A percentile compares a stretch with the other conserved stretches of the same genome.
These are phyloP conservation scores for Escallonia herrerae DNA, from an alignment of 129 eudicot species.

Conservation along the genomic window DNA sequence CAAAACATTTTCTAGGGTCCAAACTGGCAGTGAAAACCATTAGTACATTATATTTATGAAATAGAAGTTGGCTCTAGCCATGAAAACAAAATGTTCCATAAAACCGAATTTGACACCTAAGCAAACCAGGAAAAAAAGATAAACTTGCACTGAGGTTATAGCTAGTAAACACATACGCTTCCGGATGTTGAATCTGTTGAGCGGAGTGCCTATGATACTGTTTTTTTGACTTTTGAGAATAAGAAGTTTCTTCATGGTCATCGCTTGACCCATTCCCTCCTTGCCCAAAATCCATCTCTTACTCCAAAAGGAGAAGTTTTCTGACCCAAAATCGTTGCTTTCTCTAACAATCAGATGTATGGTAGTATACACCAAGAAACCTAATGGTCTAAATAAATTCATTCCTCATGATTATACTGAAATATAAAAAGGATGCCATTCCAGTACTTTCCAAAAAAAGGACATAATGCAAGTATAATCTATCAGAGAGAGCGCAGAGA, in stretches of 20 bases:
- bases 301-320: neutral
- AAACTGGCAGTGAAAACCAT: too few species aligned
- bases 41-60: too few species aligned
- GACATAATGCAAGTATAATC: neutral
- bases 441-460: neutral
- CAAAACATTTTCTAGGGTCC: too few species aligned
- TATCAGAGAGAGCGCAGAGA: neutral
- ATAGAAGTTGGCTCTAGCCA: too few species aligned
- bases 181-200: conserved; percentile 32
- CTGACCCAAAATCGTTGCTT: neutral
- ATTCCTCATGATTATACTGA: neutral
- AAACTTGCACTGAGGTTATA: neutral
- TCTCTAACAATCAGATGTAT: neutral
- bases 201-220: conserved; percentile 23
- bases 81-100: neutral
- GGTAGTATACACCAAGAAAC: neutral
- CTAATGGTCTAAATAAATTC: neutral
- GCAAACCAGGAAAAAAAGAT: neutral
- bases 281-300: neutral
- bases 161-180: conserved; percentile 17
- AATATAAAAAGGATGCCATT: neutral
- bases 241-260: conserved; percentile 1
- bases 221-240: neutral
- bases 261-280: conserved; percentile 4
- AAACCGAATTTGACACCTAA: neutral